Conservation (phyloP, 2,329 filamentous ascomycete genomes). For the Verticillium zaregamsianum region DNA sequence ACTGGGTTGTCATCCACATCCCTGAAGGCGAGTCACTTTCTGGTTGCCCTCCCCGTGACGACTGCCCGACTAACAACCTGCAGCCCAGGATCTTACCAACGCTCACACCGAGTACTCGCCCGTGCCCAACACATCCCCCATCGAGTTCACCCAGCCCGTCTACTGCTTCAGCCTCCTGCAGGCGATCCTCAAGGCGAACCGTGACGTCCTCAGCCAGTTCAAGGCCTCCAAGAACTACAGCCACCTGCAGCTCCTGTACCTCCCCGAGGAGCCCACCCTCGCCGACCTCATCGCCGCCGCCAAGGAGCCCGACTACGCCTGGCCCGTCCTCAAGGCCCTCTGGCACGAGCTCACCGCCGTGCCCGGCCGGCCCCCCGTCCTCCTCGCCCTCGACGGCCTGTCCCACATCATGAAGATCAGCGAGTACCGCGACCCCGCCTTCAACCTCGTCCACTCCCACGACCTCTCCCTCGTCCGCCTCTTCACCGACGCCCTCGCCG, state of each 20-base stretch:
- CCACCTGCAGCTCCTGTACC: slow-evolving; percentile 46
- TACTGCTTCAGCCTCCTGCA: slow-evolving; percentile 73
- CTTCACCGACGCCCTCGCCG: slow-evolving; percentile 69
- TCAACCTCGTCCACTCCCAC: slow-evolving; percentile 76
- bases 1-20: slow-evolving; percentile 85
- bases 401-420: slow-evolving; percentile 76
- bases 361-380: slow-evolving; percentile 52
- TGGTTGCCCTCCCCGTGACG: slow-evolving; percentile 16
- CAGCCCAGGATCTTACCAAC: slow-evolving; percentile 76
- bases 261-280: slow-evolving; percentile 61
- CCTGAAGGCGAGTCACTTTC: slow-evolving; percentile 68
- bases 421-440: slow-evolving; percentile 68
- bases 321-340: slow-evolving; percentile 74
- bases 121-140: slow-evolving; percentile 52
- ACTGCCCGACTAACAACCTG: slow-evolving; percentile 3
- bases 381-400: slow-evolving; percentile 76
- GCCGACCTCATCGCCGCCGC: slow-evolving; percentile 66
- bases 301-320: slow-evolving; percentile 72
- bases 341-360: slow-evolving; percentile 68
- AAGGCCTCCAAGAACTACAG: slow-evolving; percentile 41
- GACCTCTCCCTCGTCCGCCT: slow-evolving; percentile 73
- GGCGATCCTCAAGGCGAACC: slow-evolving; percentile 70
- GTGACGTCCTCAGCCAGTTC: slow-evolving; percentile 52
- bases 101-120: slow-evolving; percentile 77
- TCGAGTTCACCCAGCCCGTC: slow-evolving; percentile 71